Percentiles rank a stretch among this genome's conserved stretches.
Evolutionary conservation across 495 filamentous ascomycete species (phyloP).

Genomic region (Podospora sp.): DNA sequence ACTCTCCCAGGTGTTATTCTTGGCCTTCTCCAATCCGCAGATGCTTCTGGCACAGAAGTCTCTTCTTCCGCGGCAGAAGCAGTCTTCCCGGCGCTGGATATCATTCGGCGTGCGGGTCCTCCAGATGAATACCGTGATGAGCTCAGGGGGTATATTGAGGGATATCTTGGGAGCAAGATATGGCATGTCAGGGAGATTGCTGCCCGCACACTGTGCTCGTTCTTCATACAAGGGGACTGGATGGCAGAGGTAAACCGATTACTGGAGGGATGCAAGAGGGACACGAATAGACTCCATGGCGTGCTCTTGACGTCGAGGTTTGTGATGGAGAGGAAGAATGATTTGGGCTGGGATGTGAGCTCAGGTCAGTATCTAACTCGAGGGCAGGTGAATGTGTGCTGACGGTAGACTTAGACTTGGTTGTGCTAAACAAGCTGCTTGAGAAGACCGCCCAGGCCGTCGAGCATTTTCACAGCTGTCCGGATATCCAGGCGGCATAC

Average conservation of each 20-base stretch:
- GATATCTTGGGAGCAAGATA: slow-evolving; percentile 68
- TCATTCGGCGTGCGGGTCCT: slow-evolving; percentile 68
- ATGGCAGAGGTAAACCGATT: slow-evolving; percentile 51
- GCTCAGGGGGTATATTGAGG: slow-evolving; percentile 52
- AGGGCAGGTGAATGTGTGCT: background rate
- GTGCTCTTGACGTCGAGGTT: slow-evolving; percentile 60
- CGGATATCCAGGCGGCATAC: slow-evolving; percentile 44
- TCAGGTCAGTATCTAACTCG: slow-evolving; percentile 29
- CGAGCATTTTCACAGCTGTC: slow-evolving; percentile 28
- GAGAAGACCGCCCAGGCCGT: slow-evolving; percentile 22
- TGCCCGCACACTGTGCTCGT: slow-evolving; percentile 73
- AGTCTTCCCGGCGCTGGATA: slow-evolving; percentile 85
- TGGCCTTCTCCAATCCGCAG: slow-evolving; percentile 57
- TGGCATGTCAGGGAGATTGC: slow-evolving; percentile 94
- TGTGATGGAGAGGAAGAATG: slow-evolving; percentile 51
- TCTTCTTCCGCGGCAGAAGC: slow-evolving; percentile 59
- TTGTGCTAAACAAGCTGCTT: slow-evolving; percentile 18
- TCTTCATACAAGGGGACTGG: slow-evolving; percentile 59
- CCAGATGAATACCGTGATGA: slow-evolving; percentile 49
- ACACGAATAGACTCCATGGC: slow-evolving; percentile 60
- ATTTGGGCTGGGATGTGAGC: slow-evolving; percentile 40
- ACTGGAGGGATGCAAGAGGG: slow-evolving; percentile 34
- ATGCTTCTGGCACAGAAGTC: slow-evolving; percentile 40
- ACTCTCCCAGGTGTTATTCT: slow-evolving; percentile 69
- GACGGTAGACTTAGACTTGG: background rate